A percentile compares a stretch with the other conserved stretches of the same genome.
Evolutionary conservation across 2,329 filamentous ascomycete genomes (phyloP).

Genomic region (Stachybotrys echinatus): DNA sequence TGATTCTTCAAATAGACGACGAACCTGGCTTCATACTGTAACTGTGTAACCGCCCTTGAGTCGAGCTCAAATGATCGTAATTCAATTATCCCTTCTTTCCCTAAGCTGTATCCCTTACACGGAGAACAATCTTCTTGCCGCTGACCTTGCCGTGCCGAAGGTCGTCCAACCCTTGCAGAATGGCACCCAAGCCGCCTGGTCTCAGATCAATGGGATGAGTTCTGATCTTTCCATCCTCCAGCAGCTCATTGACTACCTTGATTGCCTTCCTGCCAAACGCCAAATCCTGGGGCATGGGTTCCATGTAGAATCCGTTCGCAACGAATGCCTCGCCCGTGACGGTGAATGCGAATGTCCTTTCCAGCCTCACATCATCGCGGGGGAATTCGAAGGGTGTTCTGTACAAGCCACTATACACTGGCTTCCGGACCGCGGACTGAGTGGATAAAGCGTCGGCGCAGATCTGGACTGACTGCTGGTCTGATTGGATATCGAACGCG

Average conservation of each 20-base stretch:
- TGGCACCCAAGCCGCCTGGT: constrained; percentile 3
- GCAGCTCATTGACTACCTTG: background rate
- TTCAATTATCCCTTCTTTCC: no score
- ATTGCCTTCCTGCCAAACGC: background rate
- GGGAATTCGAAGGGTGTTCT: constrained; percentile 31
- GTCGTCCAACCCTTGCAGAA: constrained; percentile 2
- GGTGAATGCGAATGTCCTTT: constrained; percentile 3
- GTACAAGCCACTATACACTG: no score
- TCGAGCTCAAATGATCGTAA: no score
- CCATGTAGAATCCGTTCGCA: background rate
- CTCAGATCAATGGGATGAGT: background rate
- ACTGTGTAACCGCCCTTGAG: no score
- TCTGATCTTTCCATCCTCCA: constrained; percentile 1
- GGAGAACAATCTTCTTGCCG: no score
- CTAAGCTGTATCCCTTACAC: no score
- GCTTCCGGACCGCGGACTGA: no score
- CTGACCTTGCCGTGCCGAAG: no score
- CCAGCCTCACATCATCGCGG: constrained; percentile 8
- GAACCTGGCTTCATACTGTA: no score
- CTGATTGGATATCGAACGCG: constrained; percentile 35
- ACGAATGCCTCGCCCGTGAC: constrained; percentile 2
- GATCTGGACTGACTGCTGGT: constrained; percentile 22
- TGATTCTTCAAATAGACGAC: no score
- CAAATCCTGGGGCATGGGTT: background rate
- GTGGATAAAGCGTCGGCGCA: constrained; percentile 31